Evolutionary conservation across 2,329 filamentous ascomycete genomes (phyloP), one percentile per base, ranked within the genome.

Genomic region (Xylariaceae sp.): DNA sequence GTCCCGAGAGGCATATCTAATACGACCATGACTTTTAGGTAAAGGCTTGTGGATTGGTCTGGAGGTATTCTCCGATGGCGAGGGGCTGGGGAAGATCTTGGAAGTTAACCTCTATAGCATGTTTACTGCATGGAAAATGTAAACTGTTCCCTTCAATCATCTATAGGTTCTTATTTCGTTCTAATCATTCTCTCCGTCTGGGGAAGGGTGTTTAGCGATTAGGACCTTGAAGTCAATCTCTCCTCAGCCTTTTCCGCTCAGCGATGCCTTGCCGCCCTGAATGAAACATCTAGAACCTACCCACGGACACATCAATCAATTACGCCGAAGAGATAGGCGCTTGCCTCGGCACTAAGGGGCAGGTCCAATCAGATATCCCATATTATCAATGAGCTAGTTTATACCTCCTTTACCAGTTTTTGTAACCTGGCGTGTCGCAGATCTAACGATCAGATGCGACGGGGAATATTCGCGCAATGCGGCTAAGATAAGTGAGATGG

Each of bases 71-170:
- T 57, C 18, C 32, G 41, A 20, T 21, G 18, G 44, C 18, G 54
- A 54, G 42, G 48, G 47, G 54, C 44, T 57, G 57, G 49, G 52
- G 60, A 60, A 54, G 57, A 62, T 52, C 54, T 53, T 43, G 16
- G 20, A 45, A 18, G 40, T 48, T 26, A 52, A 50, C 44, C 49
- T 60, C 29, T 54, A 58, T 56, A 52, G 44, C 45, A 56, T 26
- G 56, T 56, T 58, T 58, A 61, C 58, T 58, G 52, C 58, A 58
- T 61, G 44, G n/a, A 20, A 48, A 53, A 58, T 57, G 32, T 50
- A 58, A 57, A 56, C 56, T 48, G 53, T 59, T 60, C 52, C 54
- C 49, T 42, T 57, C 52, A 57, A 43, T 26, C 21, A 21, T 44
- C 20, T 21, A 19, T 40, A 20, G 42, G 19, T 37, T 44, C 14